phyloP scores from a whole-genome alignment of 2,329 filamentous ascomycete genomes.

The Fusarium dimerum region DNA sequence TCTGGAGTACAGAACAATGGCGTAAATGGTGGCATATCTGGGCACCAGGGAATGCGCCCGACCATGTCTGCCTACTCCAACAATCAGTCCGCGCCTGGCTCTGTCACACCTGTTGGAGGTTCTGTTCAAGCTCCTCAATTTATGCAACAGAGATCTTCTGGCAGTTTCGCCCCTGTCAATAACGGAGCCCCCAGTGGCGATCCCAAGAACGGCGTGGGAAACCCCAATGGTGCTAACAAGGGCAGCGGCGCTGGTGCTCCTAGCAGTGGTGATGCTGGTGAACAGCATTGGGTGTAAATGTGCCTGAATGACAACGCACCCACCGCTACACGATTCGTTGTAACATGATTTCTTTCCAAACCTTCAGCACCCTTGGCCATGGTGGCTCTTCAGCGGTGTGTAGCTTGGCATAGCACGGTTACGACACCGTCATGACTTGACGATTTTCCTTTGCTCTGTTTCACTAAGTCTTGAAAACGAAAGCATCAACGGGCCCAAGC shows the following conservation, averaged over 20 bases:
- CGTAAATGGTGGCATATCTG: conserved; percentile 25
- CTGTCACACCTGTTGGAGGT: conserved; percentile 28
- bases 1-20: conserved; percentile 37
- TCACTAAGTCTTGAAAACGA: conserved; percentile 30
- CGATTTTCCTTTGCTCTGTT: conserved; percentile 42
- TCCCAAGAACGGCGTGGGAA: conserved; percentile 10
- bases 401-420: conserved; percentile 35
- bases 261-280: conserved; percentile 31
- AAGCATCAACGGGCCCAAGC: conserved; percentile 24
- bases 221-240: conserved; percentile 7
- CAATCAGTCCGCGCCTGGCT: conserved; percentile 33
- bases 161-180: conserved; percentile 28
- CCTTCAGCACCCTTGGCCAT: conserved; percentile 19
- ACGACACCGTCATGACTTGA: conserved; percentile 43
- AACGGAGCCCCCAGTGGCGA: conserved; percentile 27
- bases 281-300: conserved; percentile 42
- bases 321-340: background rate
- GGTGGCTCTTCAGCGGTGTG: conserved; percentile 25
- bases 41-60: conserved; percentile 32
- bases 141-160: conserved; percentile 29
- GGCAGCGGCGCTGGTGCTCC: conserved; percentile 28
- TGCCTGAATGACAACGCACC: background rate
- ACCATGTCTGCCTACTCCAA: conserved; percentile 38
- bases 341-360: conserved; percentile 2
- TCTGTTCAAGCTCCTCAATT: conserved; percentile 33